Percentiles rank a stretch among this genome's conserved stretches.
Conservation (phyloP, 345 rosid genomes). For the Bruguiera sexangula region DNA sequence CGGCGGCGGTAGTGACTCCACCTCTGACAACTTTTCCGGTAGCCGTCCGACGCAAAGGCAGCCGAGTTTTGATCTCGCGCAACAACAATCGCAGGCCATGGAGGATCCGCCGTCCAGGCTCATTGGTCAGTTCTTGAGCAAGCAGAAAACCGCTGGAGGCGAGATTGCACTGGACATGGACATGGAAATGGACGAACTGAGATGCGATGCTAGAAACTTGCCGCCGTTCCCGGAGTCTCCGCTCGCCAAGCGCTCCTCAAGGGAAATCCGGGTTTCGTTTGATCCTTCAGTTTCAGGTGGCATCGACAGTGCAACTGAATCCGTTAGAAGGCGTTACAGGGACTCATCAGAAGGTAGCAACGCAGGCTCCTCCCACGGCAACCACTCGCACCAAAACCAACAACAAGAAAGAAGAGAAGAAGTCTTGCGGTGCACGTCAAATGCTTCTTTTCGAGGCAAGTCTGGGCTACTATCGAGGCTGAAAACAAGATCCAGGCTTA, state of each 20-base stretch:
- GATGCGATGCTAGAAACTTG: background rate
- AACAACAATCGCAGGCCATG: background rate
- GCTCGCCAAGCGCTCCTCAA: slow-evolving; percentile 17
- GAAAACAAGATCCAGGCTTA: slow-evolving; percentile 73
- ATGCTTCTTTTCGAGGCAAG: slow-evolving; percentile 41
- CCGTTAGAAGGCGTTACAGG: slow-evolving; percentile 30
- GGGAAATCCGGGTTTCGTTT: slow-evolving; percentile 55
- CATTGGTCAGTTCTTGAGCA: slow-evolving; percentile 31
- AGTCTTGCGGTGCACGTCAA: slow-evolving; percentile 49
- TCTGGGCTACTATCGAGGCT: slow-evolving; percentile 37
- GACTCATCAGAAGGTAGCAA: slow-evolving; percentile 11
- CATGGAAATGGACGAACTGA: slow-evolving; percentile 54
- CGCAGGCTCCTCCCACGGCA: too few species aligned
- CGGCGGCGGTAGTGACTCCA: background rate
- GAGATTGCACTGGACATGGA: slow-evolving; percentile 78
- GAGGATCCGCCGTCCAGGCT: slow-evolving; percentile 39
- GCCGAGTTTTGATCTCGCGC: slow-evolving; percentile 31
- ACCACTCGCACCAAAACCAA: background rate
- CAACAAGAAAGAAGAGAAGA: slow-evolving; percentile 15
- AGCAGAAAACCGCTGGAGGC: slow-evolving; percentile 22
- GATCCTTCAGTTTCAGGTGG: slow-evolving; percentile 28
- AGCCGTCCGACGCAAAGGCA: slow-evolving; percentile 5
- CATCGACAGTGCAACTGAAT: slow-evolving; percentile 8
- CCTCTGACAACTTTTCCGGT: slow-evolving; percentile 5
- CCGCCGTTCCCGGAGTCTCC: slow-evolving; percentile 16